Evolutionary conservation across 768 basidiomycete genomes (phyloP).

Genomic region (Kwoniella dendrophila): DNA sequence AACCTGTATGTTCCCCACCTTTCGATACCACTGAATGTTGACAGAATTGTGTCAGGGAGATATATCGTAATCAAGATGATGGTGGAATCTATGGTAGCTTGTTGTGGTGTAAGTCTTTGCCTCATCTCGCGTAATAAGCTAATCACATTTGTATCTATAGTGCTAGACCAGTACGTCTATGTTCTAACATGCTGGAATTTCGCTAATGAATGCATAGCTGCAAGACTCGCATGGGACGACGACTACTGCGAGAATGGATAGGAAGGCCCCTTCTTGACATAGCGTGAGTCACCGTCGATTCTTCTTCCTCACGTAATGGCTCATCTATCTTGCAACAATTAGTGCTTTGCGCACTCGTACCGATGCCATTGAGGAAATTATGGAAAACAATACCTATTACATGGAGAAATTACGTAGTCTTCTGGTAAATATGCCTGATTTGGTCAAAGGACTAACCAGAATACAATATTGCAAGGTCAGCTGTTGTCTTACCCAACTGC

Average conservation of each 20-base stretch:
- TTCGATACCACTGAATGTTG: background rate
- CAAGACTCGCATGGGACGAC: slow-evolving; percentile 82
- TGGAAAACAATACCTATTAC: slow-evolving; percentile 63
- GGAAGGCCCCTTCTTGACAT: slow-evolving; percentile 78
- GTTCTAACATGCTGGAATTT: background rate
- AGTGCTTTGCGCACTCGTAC: slow-evolving; percentile 76
- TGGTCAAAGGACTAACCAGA: slow-evolving; percentile 79
- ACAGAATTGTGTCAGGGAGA: slow-evolving; percentile 63
- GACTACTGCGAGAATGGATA: slow-evolving; percentile 82
- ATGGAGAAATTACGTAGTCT: slow-evolving; percentile 69
- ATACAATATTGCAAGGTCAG: slow-evolving; percentile 88
- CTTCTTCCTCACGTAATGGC: background rate
- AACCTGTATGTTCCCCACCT: slow-evolving; percentile 70
- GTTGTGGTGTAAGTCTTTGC: slow-evolving; percentile 61
- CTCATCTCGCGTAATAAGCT: background rate
- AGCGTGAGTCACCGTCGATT: slow-evolving; percentile 57
- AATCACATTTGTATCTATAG: slow-evolving; percentile 31
- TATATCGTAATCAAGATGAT: slow-evolving; percentile 90
- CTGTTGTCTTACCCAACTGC: background rate
- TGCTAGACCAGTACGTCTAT: slow-evolving; percentile 66
- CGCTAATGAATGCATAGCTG: slow-evolving; percentile 57
- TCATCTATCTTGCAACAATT: slow-evolving; percentile 6
- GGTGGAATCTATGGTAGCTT: slow-evolving; percentile 72
- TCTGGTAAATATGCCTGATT: slow-evolving; percentile 76
- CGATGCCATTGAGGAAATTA: slow-evolving; percentile 82